Evolutionary conservation across 345 rosid genomes (phyloP).

Genomic region (Eucalyptus melliodora): DNA sequence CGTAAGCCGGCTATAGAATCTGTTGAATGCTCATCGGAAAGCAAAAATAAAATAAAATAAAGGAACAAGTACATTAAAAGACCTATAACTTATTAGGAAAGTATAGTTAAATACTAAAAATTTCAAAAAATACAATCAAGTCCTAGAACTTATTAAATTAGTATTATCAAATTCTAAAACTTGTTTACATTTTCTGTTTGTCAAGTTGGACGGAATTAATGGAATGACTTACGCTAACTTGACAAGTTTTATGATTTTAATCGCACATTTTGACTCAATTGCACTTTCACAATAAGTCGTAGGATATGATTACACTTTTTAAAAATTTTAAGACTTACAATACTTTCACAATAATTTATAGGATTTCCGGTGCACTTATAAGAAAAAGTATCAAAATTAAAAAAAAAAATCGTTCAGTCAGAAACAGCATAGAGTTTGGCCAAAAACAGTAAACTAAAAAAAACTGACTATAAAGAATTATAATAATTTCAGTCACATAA

Average conservation of each 20-base stretch:
- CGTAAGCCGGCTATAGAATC: neutral
- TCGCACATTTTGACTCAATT: rapidly evolving
- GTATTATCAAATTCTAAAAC: no score
- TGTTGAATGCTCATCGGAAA: neutral
- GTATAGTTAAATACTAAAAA: rapidly evolving
- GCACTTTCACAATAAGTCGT: no score
- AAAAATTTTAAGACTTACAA: rapidly evolving
- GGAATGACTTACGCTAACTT: rapidly evolving
- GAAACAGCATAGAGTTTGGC: neutral
- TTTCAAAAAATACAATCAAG: rapidly evolving
- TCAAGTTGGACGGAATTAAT: no score
- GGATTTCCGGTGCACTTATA: no score
- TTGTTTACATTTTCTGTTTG: rapidly evolving
- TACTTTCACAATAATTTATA: rapidly evolving
- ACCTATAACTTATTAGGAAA: neutral
- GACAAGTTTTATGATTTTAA: no score
- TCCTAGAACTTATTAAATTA: rapidly evolving
- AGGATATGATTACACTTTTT: rapidly evolving
- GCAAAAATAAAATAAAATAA: neutral
- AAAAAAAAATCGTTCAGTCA: neutral
- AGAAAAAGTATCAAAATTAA: no score
- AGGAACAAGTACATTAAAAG: neutral
- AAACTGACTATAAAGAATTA: neutral
- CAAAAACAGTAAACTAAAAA: neutral
- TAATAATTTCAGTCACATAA: neutral